Evolutionary conservation across 768 basidiomycete species (phyloP).

Genomic region (Macrolepiota dolichaula): DNA sequence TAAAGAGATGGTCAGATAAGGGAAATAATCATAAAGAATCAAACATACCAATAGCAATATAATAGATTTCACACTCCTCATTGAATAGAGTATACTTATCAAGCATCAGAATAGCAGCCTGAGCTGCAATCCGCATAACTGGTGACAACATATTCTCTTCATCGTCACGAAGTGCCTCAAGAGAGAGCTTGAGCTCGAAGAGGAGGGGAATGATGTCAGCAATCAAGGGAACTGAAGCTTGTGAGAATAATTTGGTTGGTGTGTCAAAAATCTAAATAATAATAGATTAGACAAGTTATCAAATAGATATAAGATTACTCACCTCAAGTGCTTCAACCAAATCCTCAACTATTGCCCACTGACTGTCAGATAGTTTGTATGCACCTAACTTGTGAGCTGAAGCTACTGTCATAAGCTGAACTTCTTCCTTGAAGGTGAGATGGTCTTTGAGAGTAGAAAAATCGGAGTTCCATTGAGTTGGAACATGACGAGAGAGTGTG

Average conservation of each 20-base stretch:
- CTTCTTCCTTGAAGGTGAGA: background rate
- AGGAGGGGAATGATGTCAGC: too few relatives aligned
- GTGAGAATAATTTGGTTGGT: background rate
- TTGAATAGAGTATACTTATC: too few relatives aligned
- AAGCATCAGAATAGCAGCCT: too few relatives aligned
- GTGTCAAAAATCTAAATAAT: background rate
- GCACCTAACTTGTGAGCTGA: background rate
- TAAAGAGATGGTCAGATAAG: too few relatives aligned
- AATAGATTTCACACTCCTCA: too few relatives aligned
- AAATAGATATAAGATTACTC: background rate
- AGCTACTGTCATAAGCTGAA: background rate
- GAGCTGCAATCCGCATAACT: too few relatives aligned
- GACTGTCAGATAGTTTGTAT: background rate
- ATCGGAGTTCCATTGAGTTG: background rate
- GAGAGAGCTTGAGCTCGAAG: too few relatives aligned
- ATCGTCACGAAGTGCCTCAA: too few relatives aligned
- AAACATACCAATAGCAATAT: too few relatives aligned
- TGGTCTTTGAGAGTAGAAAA: background rate
- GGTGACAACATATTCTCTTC: too few relatives aligned
- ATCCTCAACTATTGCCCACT: background rate
- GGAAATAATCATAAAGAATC: too few relatives aligned
- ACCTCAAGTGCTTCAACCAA: background rate
- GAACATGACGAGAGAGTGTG: background rate
- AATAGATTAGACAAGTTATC: background rate
- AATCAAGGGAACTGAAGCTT: too few relatives aligned